phyloP scores from a whole-genome alignment of 352 stramenopile genomes.

The Globisporangium uncinulatum region DNA sequence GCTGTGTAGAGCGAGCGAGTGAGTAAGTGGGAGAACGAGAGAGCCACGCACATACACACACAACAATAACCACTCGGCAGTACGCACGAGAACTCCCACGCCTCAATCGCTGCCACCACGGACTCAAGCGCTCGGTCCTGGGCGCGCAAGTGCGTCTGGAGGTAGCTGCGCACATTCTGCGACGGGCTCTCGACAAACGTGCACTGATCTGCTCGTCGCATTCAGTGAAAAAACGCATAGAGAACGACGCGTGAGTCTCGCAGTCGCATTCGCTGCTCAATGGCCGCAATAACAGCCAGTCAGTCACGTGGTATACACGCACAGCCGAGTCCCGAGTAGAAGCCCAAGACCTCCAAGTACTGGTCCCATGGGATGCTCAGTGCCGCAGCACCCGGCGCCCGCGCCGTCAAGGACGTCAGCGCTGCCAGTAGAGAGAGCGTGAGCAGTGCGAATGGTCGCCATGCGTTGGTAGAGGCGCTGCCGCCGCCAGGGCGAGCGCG shows the following conservation, averaged over 20 bases:
- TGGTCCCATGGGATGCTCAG: slow-evolving; percentile 11
- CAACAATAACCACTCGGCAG: too few relatives aligned
- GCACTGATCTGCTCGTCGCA: slow-evolving; percentile 49
- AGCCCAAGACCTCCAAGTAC: slow-evolving; percentile 37
- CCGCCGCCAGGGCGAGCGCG: not conserved
- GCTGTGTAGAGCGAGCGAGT: slow-evolving; percentile 16
- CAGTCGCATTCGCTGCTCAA: too few relatives aligned
- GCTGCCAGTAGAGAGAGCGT: not conserved
- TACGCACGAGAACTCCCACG: slow-evolving; percentile 76
- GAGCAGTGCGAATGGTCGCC: slow-evolving; percentile 1
- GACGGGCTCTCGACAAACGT: slow-evolving; percentile 68
- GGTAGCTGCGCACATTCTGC: slow-evolving; percentile 42
- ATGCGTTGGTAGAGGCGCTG: not conserved
- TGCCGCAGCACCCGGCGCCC: not conserved
- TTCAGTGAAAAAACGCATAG: not conserved
- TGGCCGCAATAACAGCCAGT: too few relatives aligned
- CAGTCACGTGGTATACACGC: slow-evolving; percentile 10
- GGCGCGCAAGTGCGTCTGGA: slow-evolving; percentile 56
- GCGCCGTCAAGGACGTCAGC: not conserved
- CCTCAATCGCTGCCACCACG: slow-evolving; percentile 65
- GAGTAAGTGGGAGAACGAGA: too few relatives aligned
- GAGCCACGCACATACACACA: too few relatives aligned
- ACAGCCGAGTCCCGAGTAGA: slow-evolving; percentile 48
- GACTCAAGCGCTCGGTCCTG: slow-evolving; percentile 62
- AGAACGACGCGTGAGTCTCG: not conserved